phyloP scores from a whole-genome alignment of 352 stramenopile species.

The Phytophthora agathidicida region DNA sequence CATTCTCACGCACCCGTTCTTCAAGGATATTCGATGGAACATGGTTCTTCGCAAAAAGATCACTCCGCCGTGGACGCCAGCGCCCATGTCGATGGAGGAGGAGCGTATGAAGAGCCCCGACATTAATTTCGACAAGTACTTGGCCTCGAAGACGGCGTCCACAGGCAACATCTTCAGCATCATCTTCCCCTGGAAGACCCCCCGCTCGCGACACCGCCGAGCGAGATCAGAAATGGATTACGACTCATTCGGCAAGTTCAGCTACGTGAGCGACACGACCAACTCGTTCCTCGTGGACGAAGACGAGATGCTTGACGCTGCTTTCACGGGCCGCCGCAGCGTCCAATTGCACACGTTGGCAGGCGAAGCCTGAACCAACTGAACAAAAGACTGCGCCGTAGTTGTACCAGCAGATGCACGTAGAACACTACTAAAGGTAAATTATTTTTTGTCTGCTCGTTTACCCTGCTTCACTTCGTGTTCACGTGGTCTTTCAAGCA shows the following conservation, averaged over 20 bases:
- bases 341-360: conserved; percentile 85
- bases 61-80: conserved; percentile 71
- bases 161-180: conserved; percentile 85
- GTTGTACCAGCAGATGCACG: conserved; percentile 45
- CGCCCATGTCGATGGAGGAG: conserved; percentile 72
- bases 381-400: conserved; percentile 35
- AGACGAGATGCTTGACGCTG: conserved; percentile 88
- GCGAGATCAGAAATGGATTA: conserved; percentile 60
- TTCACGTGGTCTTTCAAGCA: conserved; percentile 70
- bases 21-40: conserved; percentile 81
- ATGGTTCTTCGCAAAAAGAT: conserved; percentile 86
- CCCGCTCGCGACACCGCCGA: conserved; percentile 51
- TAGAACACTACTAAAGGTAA: conserved; percentile 46
- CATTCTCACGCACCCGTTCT: conserved; percentile 86
- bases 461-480: conserved; percentile 1
- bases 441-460: conserved; percentile 40
- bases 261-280: conserved; percentile 88
- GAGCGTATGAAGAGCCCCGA: conserved; percentile 79
- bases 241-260: conserved; percentile 88
- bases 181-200: conserved; percentile 81
- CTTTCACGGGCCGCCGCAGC: conserved; percentile 81
- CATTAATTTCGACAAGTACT: conserved; percentile 88
- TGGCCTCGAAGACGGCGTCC: conserved; percentile 81
- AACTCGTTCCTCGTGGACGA: conserved; percentile 90
- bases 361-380: conserved; percentile 58